Percentiles rank a stretch among this genome's conserved stretches.
Evolutionary conservation across 2,329 filamentous ascomycete species (phyloP).

Genomic region (Penicillium sp.): DNA sequence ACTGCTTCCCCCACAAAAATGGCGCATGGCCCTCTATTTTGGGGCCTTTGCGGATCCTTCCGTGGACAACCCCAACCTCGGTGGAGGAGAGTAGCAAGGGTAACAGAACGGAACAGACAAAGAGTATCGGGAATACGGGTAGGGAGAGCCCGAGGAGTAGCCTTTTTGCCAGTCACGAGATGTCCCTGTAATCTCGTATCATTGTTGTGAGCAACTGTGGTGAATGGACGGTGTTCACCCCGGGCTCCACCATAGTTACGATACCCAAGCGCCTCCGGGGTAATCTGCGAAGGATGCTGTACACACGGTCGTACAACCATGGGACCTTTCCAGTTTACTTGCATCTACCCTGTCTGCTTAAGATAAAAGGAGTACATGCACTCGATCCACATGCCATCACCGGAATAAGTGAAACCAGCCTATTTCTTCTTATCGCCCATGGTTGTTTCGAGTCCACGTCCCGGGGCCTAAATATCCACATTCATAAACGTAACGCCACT

Average conservation of each 20-base stretch:
- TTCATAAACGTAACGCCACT: constrained; percentile 7
- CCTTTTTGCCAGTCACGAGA: neutral
- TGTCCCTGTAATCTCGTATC: neutral
- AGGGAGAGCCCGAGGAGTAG: neutral
- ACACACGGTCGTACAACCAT: neutral
- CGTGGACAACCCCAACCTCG: constrained; percentile 13
- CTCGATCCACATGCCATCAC: neutral
- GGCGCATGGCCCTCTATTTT: constrained; percentile 20
- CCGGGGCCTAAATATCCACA: neutral
- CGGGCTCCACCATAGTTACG: neutral
- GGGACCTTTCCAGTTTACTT: neutral
- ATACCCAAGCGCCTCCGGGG: neutral
- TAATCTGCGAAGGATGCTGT: neutral
- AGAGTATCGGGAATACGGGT: neutral
- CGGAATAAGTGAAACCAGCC: neutral
- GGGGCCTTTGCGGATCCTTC: constrained; percentile 16
- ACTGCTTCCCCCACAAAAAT: constrained; percentile 26
- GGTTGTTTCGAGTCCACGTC: neutral
- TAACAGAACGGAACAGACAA: neutral
- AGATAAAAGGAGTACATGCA: neutral
- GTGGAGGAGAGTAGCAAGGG: constrained; percentile 17
- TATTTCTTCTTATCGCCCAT: neutral
- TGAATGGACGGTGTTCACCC: neutral
- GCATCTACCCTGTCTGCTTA: neutral
- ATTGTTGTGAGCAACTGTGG: neutral